Percentiles rank a stretch among this genome's conserved stretches.
phyloP scores from a whole-genome alignment of 257 asterid genomes.

The Rhazya stricta region DNA sequence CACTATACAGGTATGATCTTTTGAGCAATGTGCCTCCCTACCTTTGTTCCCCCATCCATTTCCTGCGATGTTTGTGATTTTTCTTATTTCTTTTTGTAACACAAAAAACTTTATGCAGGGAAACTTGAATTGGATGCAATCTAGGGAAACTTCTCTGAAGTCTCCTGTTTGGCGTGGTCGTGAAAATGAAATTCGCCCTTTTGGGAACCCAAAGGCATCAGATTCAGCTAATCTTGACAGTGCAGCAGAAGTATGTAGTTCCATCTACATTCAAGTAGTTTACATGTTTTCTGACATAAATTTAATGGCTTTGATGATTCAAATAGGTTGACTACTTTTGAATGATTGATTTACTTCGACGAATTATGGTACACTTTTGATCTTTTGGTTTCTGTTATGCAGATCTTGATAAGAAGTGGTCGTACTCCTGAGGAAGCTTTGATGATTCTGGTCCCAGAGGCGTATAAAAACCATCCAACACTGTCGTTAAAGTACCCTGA shows the following conservation, averaged over 20 bases:
- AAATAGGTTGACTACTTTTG: background rate
- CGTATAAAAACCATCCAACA: conserved; percentile 95
- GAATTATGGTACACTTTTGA: conserved; percentile 1
- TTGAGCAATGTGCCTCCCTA: background rate
- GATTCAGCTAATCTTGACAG: conserved; percentile 98
- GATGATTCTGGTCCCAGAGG: conserved; percentile 99
- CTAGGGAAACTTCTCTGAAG: conserved; percentile 86
- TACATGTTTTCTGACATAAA: background rate
- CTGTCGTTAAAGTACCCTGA: conserved; percentile 84
- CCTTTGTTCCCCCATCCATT: conserved; percentile 1
- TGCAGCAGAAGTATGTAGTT: conserved; percentile 80
- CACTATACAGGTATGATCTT: conserved; percentile 76
- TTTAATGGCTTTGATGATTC: background rate
- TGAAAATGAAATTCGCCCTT: conserved; percentile 92
- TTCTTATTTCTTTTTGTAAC: conserved; percentile 23
- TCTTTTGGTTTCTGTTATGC: conserved; percentile 25
- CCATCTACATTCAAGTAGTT: conserved; percentile 2
- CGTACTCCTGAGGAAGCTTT: conserved; percentile 94
- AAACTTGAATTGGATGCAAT: conserved; percentile 98
- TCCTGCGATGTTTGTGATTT: conserved; percentile 9
- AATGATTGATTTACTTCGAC: background rate
- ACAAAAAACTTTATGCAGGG: conserved; percentile 48
- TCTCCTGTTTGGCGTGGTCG: conserved; percentile 99
- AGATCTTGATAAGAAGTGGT: conserved; percentile 94
- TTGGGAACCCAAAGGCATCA: conserved; percentile 94